A percentile compares a stretch with the other conserved stretches of the same genome.
phyloP scores from a whole-genome alignment of 768 basidiomycete species.

The Tephrocybe sp. region DNA sequence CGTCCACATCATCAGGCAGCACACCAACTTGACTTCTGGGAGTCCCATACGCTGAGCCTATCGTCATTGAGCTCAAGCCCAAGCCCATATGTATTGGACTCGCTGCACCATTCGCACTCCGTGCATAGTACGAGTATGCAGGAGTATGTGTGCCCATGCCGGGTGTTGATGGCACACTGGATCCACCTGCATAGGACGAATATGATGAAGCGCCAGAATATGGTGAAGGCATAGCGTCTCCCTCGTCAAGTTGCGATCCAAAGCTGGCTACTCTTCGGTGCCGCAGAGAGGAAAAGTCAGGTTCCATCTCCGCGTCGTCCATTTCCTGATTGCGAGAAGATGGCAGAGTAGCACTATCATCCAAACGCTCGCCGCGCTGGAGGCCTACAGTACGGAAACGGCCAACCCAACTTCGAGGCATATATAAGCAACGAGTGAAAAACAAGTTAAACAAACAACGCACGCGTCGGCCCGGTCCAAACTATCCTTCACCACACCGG shows the following conservation, averaged over 20 bases:
- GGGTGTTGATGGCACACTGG: slow-evolving; percentile 35
- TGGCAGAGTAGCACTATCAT: neutral
- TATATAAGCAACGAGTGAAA: slow-evolving; percentile 2
- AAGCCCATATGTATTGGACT: slow-evolving; percentile 31
- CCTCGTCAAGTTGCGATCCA: slow-evolving; percentile 19
- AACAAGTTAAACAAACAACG: slow-evolving; percentile 21
- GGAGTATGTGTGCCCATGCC: slow-evolving; percentile 25
- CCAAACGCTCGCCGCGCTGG: slow-evolving; percentile 22
- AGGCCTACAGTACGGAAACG: slow-evolving; percentile 75
- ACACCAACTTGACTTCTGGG: slow-evolving; percentile 21
- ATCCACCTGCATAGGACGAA: slow-evolving; percentile 23
- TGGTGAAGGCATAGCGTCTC: slow-evolving; percentile 22
- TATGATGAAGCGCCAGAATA: slow-evolving; percentile 28
- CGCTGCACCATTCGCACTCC: slow-evolving; percentile 4
- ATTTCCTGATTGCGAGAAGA: neutral
- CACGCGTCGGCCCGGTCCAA: slow-evolving; percentile 85
- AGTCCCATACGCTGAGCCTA: slow-evolving; percentile 21
- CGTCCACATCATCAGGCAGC: slow-evolving; percentile 20
- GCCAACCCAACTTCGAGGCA: slow-evolving; percentile 68
- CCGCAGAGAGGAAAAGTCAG: slow-evolving; percentile 8
- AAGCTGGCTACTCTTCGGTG: slow-evolving; percentile 16
- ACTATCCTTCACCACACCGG: slow-evolving; percentile 84
- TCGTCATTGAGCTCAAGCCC: slow-evolving; percentile 17
- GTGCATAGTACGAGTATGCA: slow-evolving; percentile 4
- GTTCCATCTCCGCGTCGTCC: slow-evolving; percentile 8